A percentile compares a stretch with the other conserved stretches of the same genome.
Conservation (phyloP, 192 early-diverging fungal species). For the Mortierella alpina region DNA sequence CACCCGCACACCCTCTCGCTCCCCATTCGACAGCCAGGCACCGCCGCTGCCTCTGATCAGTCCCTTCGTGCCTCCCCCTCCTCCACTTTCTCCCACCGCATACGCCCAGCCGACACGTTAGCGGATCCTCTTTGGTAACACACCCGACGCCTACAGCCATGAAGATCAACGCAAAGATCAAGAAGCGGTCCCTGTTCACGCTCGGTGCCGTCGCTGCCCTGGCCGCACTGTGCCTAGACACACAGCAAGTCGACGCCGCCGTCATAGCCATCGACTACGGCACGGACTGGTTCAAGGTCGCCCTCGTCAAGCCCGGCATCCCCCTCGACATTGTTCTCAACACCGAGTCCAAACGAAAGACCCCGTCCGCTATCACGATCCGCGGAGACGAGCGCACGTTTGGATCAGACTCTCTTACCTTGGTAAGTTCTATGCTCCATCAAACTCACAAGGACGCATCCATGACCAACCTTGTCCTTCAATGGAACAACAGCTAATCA, state of each 20-base stretch:
- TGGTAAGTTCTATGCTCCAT: slow-evolving; percentile 58
- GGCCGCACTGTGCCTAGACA: slow-evolving; percentile 42
- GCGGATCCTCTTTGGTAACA: not conserved
- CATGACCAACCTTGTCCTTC: not conserved
- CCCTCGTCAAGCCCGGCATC: slow-evolving; percentile 89
- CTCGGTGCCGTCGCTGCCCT: slow-evolving; percentile 49
- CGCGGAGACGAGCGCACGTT: slow-evolving; percentile 86
- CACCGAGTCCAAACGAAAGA: slow-evolving; percentile 95
- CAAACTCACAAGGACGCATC: not conserved
- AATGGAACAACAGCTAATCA: not conserved
- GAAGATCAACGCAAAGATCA: slow-evolving; percentile 34
- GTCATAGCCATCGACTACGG: slow-evolving; percentile 98
- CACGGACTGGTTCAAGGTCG: slow-evolving; percentile 97
- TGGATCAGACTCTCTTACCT: slow-evolving; percentile 85
- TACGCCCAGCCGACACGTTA: not conserved
- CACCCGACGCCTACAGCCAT: not conserved
- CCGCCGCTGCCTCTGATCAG: not conserved
- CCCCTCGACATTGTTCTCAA: slow-evolving; percentile 96
- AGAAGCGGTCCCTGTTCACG: slow-evolving; percentile 39
- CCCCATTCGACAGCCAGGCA: too few species aligned
- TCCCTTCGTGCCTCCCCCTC: not conserved
- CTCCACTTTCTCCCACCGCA: not conserved
- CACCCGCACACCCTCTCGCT: not conserved
- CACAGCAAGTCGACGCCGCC: slow-evolving; percentile 61
- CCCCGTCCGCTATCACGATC: slow-evolving; percentile 82